These are phyloP conservation scores for Medicago lupulina DNA, from an alignment of 306 rosid genomes.

Conservation along the genomic window DNA sequence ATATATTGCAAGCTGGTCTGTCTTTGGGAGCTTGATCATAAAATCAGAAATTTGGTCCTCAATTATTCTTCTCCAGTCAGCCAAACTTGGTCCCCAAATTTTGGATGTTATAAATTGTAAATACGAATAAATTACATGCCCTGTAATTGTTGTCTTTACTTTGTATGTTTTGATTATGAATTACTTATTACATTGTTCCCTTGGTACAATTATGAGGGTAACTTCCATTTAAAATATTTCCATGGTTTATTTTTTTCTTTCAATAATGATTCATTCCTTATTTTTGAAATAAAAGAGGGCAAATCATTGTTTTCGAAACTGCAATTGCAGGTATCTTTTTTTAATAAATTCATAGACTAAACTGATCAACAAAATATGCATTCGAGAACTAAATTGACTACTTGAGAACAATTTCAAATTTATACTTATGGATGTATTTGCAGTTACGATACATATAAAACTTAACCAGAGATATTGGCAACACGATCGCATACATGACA, in stretches of 20 bases:
- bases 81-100: neutral
- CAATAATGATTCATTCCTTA: neutral
- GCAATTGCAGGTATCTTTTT: no score
- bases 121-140: neutral
- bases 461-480: constrained; percentile 23
- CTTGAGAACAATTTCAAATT: neutral
- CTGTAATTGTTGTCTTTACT: neutral
- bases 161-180: neutral
- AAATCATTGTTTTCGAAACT: no score
- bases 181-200: neutral
- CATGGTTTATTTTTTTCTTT: neutral
- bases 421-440: no score
- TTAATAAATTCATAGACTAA: no score
- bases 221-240: neutral
- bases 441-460: no score
- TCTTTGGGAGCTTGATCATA: neutral
- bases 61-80: neutral
- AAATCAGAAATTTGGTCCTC: neutral
- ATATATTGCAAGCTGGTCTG: neutral
- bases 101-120: neutral
- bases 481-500: constrained; percentile 15
- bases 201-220: neutral
- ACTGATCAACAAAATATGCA: no score
- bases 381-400: no score
- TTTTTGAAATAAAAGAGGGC: no score